These are phyloP conservation scores for Garcia nutans DNA, from an alignment of 345 rosid genomes.

Conservation along the genomic window DNA sequence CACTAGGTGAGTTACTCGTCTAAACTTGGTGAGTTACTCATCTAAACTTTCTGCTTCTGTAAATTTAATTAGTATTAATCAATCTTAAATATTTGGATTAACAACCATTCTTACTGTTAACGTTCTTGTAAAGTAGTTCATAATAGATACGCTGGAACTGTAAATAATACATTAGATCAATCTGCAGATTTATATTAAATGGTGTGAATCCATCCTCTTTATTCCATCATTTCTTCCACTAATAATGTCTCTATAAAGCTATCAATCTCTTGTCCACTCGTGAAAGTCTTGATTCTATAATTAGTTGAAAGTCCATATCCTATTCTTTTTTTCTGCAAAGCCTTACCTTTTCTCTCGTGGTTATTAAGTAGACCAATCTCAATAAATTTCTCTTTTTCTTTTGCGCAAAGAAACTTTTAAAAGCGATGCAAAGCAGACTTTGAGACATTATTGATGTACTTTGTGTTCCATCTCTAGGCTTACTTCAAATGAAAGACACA, in stretches of 20 bases:
- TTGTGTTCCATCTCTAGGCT: constrained; percentile 36
- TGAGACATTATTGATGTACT: background rate
- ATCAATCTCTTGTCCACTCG: constrained; percentile 14
- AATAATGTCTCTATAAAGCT: constrained; percentile 10
- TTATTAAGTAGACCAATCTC: background rate
- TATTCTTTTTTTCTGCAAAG: constrained; percentile 1
- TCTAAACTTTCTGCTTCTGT: background rate
- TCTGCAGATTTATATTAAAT: constrained; percentile 15
- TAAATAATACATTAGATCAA: constrained; percentile 8
- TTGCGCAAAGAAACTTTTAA: background rate
- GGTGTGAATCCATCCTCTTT: constrained; percentile 26
- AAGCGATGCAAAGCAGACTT: background rate
- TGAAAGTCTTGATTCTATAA: constrained; percentile 12
- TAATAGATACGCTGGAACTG: too few relatives aligned
- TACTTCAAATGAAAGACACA: constrained; percentile 52
- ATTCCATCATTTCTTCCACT: constrained; percentile 8
- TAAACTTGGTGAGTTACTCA: background rate
- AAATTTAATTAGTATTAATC: background rate
- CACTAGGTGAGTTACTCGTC: constrained; percentile 47
- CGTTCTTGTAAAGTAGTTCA: background rate
- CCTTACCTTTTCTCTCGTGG: background rate
- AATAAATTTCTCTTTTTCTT: background rate
- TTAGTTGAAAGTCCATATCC: constrained; percentile 25
- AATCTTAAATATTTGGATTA: background rate
- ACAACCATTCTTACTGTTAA: background rate